Evolutionary conservation across 306 rosid genomes (phyloP), one percentile per base, ranked within the genome.

Genomic region (Corylus avellana): DNA sequence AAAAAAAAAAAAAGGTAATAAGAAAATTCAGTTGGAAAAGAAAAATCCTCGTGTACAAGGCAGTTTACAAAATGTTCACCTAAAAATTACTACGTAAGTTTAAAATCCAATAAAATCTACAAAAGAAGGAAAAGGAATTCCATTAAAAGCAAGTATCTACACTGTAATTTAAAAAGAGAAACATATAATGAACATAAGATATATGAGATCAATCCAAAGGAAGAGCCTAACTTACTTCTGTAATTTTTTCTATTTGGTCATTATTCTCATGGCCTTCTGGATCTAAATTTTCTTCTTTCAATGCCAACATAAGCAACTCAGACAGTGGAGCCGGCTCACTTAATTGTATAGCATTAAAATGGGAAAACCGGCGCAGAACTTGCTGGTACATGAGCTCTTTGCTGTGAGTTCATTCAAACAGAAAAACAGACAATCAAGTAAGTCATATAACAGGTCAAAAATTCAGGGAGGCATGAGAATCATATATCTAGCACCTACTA

Each of bases 361-460:
- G 95, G 44, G 87, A 87, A 84, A 95, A 92, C 56, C 96, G 94
- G 73, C 86, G 89, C 75, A 92, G 79, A 84, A 88, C 98, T 88
- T 95, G 98, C 86, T 94, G 97, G 77, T 94, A 94, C 93, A 94
- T 94, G 73, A 94, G 97, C 86, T 94, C 98, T 87, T 94, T 87
- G 88, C 97, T 94, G 92, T 77, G 91, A 74, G 72, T 70, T 66
- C 56, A 85, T 64, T 55, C 72, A 56, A 46, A 49, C 75, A 49
- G 16, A 75, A 70, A 79, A 48, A 48, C 18, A 58, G 64, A 59
- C 66, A 79, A 56, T 63, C 79, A 75, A 68, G 78, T 12, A 61
- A 35, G 20, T 44, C 9, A 47, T 16, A 66, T 39, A 50, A 51
- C 13, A 20, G 0, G 68, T 76, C 49, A 67, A 9, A 20, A 67